Percentiles rank a stretch among this genome's conserved stretches.
These are phyloP conservation scores for Handroanthus guayacan DNA, from an alignment of 257 asterid genomes.

Conservation along the genomic window DNA sequence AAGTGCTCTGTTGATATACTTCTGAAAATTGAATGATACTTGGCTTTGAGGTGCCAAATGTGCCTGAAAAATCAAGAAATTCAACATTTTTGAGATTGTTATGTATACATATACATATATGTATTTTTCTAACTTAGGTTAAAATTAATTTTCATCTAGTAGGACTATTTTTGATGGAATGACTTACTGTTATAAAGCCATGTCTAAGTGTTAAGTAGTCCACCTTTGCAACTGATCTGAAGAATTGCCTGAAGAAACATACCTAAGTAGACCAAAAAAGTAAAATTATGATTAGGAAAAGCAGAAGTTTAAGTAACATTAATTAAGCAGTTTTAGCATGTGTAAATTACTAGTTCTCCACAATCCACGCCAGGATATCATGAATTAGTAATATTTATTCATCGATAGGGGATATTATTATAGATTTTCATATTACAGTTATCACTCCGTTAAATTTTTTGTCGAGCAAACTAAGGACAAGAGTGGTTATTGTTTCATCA, in stretches of 20 bases:
- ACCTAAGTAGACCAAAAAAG: conserved; percentile 48
- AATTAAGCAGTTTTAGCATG: background rate
- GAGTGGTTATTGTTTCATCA: too few relatives aligned
- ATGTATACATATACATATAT: background rate
- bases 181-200: conserved; percentile 79
- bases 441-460: too few relatives aligned
- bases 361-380: background rate
- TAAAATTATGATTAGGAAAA: background rate
- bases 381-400: background rate
- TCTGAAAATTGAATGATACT: conserved; percentile 72
- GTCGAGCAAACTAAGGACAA: too few relatives aligned
- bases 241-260: conserved; percentile 89
- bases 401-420: too few relatives aligned
- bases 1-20: conserved; percentile 76
- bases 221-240: conserved; percentile 77
- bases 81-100: background rate
- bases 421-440: too few relatives aligned
- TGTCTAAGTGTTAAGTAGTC: conserved; percentile 87
- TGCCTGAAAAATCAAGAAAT: conserved; percentile 57
- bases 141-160: background rate
- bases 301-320: background rate
- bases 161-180: background rate
- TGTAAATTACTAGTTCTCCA: background rate
- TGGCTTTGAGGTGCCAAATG: conserved; percentile 87
- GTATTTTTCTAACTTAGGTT: background rate